Percentiles rank a stretch among this genome's conserved stretches.
Conservation (phyloP, 2,329 filamentous ascomycete species). For the Blumeria hordei region DNA sequence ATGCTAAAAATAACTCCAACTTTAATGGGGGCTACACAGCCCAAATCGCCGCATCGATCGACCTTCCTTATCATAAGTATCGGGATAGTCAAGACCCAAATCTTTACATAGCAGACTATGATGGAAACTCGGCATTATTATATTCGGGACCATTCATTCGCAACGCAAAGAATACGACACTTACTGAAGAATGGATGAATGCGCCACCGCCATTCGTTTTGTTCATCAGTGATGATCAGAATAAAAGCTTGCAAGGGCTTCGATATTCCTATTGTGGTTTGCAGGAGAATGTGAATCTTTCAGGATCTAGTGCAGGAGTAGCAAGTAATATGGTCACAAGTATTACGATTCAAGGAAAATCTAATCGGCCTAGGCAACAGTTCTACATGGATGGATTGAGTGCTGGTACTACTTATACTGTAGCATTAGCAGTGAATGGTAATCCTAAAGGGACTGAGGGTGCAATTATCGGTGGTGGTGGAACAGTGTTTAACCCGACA, state of each 20-base stretch:
- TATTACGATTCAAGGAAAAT: slow-evolving; percentile 44
- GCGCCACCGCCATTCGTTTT: slow-evolving; percentile 47
- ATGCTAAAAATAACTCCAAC: slow-evolving; percentile 34
- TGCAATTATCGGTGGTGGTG: slow-evolving; percentile 49
- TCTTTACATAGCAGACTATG: slow-evolving; percentile 65
- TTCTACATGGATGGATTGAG: slow-evolving; percentile 66
- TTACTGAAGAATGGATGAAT: slow-evolving; percentile 28
- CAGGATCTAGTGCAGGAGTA: slow-evolving; percentile 24
- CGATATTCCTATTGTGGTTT: slow-evolving; percentile 67
- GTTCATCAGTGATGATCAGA: slow-evolving; percentile 44
- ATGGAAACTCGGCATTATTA: slow-evolving; percentile 54
- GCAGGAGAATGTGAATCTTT: slow-evolving; percentile 20
- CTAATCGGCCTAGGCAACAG: slow-evolving; percentile 55
- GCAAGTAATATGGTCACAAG: slow-evolving; percentile 26
- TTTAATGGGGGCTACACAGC: slow-evolving; percentile 47
- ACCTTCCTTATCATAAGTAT: slow-evolving; percentile 49
- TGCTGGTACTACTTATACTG: slow-evolving; percentile 44
- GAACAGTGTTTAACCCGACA: slow-evolving; percentile 45
- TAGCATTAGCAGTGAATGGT: slow-evolving; percentile 40
- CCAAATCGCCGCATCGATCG: slow-evolving; percentile 60
- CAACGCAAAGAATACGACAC: slow-evolving; percentile 19
- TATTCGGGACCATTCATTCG: slow-evolving; percentile 50
- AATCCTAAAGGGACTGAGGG: slow-evolving; percentile 28
- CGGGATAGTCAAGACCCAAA: slow-evolving; percentile 17
- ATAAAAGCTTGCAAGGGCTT: slow-evolving; percentile 29